Conservation (phyloP, 371 early-diverging fungal genomes). For the Mucor plumbeus region DNA sequence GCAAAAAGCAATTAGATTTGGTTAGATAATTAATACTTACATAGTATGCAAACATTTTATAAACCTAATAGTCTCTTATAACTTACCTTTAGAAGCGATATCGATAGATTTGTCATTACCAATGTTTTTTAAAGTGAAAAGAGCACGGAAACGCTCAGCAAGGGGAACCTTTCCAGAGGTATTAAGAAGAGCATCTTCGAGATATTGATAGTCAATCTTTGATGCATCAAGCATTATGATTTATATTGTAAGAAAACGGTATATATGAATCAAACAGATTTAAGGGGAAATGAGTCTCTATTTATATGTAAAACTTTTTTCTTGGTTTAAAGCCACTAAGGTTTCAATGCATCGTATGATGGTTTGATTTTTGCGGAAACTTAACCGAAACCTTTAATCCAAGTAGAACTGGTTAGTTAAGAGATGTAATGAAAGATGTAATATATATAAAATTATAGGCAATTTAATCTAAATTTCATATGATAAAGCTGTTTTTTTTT, state of each 20-base stretch:
- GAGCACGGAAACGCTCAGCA: conserved; percentile 90
- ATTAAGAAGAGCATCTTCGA: conserved; percentile 66
- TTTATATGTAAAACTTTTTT: background rate
- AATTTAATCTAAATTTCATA: too few relatives aligned
- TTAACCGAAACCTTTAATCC: background rate
- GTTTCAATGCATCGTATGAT: conserved; percentile 9
- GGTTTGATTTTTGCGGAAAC: background rate
- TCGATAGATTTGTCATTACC: conserved; percentile 79
- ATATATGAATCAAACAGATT: background rate
- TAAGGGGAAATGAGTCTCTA: background rate
- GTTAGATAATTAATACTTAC: background rate
- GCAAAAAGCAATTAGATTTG: background rate
- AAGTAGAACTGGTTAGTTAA: background rate
- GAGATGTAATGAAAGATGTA: background rate
- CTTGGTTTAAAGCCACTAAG: background rate
- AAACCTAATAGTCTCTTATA: background rate
- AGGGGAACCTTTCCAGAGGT: conserved; percentile 66
- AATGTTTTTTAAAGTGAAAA: conserved; percentile 94
- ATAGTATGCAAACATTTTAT: background rate
- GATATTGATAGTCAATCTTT: conserved; percentile 44
- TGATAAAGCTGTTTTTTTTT: too few relatives aligned
- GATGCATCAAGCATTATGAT: conserved; percentile 20
- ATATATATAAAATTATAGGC: too few relatives aligned
- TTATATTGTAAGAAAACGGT: background rate
- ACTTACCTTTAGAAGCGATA: conserved; percentile 83